These are phyloP conservation scores for Mycosarcoma mackinlayi DNA, from an alignment of 1,284 basidiomycete species.

Conservation along the genomic window DNA sequence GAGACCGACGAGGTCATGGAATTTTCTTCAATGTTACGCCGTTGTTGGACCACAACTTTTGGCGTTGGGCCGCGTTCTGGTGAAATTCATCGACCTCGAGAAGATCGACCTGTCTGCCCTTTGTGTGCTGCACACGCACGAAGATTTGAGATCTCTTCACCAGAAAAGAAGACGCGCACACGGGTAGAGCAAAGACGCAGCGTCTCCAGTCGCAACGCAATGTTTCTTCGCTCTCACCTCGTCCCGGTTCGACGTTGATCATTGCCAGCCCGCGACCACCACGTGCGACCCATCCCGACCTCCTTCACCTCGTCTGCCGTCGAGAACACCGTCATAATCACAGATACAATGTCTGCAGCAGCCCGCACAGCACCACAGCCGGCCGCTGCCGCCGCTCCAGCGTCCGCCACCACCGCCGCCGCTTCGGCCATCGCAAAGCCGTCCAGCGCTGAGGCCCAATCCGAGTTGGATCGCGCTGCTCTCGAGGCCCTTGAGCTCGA, in stretches of 20 bases:
- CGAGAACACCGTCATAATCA: slow-evolving; percentile 1
- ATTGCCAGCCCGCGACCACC: slow-evolving; percentile 7
- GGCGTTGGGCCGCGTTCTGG: too few species aligned
- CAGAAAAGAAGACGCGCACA: background rate
- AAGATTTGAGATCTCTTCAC: background rate
- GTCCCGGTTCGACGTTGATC: background rate
- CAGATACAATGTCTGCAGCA: slow-evolving; percentile 33
- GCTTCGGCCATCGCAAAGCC: slow-evolving; percentile 22
- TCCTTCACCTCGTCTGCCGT: slow-evolving; percentile 12
- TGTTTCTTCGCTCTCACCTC: background rate
- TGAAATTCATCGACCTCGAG: too few species aligned
- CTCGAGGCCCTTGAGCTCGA: slow-evolving; percentile 60
- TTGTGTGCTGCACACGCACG: too few species aligned
- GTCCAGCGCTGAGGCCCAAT: slow-evolving; percentile 27
- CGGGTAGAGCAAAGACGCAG: too few species aligned
- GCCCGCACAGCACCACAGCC: slow-evolving; percentile 22
- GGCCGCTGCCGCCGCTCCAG: slow-evolving; percentile 16
- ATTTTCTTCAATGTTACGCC: too few species aligned
- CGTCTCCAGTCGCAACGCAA: background rate
- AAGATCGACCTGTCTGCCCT: too few species aligned
- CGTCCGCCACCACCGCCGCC: slow-evolving; percentile 11
- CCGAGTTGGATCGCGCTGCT: slow-evolving; percentile 49
- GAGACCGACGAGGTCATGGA: too few species aligned
- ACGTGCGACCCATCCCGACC: slow-evolving; percentile 1
- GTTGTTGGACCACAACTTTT: too few species aligned